phyloP scores from a whole-genome alignment of 2,329 filamentous ascomycete species.

The Apiospora rasikravindrae region DNA sequence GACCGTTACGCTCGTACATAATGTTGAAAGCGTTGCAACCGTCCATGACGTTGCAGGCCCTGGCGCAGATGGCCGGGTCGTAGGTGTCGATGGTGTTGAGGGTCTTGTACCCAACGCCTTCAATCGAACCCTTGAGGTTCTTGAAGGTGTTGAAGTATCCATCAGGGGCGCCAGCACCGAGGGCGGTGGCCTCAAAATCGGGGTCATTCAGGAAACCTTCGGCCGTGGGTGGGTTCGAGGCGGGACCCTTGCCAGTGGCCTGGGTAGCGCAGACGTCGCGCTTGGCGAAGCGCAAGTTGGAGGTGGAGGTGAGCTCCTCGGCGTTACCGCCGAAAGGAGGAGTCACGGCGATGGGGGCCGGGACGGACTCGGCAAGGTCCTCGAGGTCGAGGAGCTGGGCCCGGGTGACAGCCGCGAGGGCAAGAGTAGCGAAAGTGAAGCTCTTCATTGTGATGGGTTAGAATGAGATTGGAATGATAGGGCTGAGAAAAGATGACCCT shows the following conservation, averaged over 20 bases:
- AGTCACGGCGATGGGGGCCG: neutral
- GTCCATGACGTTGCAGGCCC: constrained; percentile 18
- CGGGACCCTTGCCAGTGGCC: constrained; percentile 37
- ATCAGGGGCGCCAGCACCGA: constrained; percentile 33
- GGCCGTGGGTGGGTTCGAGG: constrained; percentile 30
- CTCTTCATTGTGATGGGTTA: neutral
- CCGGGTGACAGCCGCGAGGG: constrained; percentile 8
- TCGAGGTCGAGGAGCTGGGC: neutral
- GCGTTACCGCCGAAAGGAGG: neutral
- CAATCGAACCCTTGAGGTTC: constrained; percentile 30
- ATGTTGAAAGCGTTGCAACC: constrained; percentile 25
- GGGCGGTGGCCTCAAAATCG: constrained; percentile 30
- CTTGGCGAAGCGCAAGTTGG: neutral
- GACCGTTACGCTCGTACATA: constrained; percentile 25
- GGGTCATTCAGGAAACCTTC: constrained; percentile 35
- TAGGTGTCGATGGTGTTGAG: constrained; percentile 21
- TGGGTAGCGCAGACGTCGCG: constrained; percentile 28
- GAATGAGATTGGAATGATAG: neutral
- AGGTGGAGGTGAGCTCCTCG: neutral
- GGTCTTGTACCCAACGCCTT: constrained; percentile 23
- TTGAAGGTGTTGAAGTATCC: constrained; percentile 41
- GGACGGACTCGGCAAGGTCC: neutral
- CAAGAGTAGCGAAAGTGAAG: neutral
- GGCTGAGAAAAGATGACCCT: neutral
- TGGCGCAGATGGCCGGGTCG: constrained; percentile 17